Evolutionary conservation across 208 protist species (phyloP).

Genomic region (Wallacemonas collosoma): DNA sequence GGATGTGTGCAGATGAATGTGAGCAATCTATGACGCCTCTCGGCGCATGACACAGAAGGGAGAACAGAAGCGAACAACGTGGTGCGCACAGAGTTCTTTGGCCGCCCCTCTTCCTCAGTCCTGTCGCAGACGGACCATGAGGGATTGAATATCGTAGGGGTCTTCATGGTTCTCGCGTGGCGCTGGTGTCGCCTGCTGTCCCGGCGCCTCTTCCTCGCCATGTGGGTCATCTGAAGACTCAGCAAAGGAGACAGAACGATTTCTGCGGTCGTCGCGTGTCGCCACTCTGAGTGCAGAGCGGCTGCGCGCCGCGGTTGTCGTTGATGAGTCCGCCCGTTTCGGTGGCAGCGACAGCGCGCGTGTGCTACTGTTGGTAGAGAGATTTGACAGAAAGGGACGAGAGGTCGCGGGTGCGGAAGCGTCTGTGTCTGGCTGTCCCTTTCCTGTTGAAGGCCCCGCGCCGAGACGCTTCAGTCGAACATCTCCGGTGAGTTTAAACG

Average conservation of each 20-base stretch:
- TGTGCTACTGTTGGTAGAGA: conserved; percentile 10
- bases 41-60: no score
- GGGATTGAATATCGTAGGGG: conserved; percentile 13
- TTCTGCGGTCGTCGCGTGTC: not conserved
- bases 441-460: conserved; percentile 1
- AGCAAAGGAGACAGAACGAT: conserved; percentile 7
- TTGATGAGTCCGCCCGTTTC: not conserved
- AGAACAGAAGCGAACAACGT: no score
- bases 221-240: not conserved
- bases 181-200: not conserved
- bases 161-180: not conserved
- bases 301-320: not conserved
- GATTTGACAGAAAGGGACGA: conserved; percentile 2
- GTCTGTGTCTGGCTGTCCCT: not conserved
- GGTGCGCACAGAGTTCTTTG: not conserved
- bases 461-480: conserved; percentile 6
- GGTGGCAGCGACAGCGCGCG: conserved; percentile 7
- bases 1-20: no score
- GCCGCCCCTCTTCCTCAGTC: not conserved
- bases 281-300: not conserved
- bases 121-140: conserved; percentile 4
- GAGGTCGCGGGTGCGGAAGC: not conserved
- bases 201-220: not conserved
- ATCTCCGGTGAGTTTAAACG: conserved; percentile 23
- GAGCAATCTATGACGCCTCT: no score